These are phyloP conservation scores for Senna tora DNA, from an alignment of 306 rosid genomes.

Conservation along the genomic window DNA sequence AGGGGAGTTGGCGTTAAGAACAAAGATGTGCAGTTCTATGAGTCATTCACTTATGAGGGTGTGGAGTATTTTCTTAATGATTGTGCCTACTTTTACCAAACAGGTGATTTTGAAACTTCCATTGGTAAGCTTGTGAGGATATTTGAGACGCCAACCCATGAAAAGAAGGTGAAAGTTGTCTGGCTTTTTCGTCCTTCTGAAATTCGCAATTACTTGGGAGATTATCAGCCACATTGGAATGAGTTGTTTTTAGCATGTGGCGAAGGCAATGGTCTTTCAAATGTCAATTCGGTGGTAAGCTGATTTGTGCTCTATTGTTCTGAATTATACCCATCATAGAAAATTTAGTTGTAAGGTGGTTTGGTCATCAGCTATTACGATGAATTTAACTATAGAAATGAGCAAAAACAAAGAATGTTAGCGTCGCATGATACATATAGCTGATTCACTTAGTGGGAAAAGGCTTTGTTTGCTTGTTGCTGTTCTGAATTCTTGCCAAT, in stretches of 20 bases:
- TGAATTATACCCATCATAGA: too few relatives aligned
- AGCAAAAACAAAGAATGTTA: too few relatives aligned
- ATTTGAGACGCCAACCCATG: conserved; percentile 42
- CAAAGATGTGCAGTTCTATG: conserved; percentile 36
- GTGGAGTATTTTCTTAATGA: conserved; percentile 60
- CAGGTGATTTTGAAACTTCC: conserved; percentile 43
- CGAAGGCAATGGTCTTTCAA: conserved; percentile 51
- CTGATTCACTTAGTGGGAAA: too few relatives aligned
- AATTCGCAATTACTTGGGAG: conserved; percentile 38
- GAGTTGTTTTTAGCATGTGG: conserved; percentile 78
- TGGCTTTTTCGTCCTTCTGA: conserved; percentile 67
- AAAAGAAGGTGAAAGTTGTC: conserved; percentile 49
- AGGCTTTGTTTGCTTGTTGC: too few relatives aligned
- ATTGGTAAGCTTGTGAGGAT: conserved; percentile 62
- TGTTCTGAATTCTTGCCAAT: background rate
- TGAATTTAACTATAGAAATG: too few relatives aligned
- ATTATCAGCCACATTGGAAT: conserved; percentile 51
- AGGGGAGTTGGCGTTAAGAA: conserved; percentile 29
- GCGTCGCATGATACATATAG: too few relatives aligned
- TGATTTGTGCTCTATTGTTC: background rate
- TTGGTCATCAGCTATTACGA: too few relatives aligned
- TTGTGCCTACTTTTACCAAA: conserved; percentile 44
- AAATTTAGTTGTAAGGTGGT: too few relatives aligned
- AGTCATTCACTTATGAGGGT: conserved; percentile 55
- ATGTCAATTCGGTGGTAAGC: conserved; percentile 53